Base-by-base conservation (phyloP, 2,329 filamentous ascomycete species). In the Beauveria medogensis region DNA sequence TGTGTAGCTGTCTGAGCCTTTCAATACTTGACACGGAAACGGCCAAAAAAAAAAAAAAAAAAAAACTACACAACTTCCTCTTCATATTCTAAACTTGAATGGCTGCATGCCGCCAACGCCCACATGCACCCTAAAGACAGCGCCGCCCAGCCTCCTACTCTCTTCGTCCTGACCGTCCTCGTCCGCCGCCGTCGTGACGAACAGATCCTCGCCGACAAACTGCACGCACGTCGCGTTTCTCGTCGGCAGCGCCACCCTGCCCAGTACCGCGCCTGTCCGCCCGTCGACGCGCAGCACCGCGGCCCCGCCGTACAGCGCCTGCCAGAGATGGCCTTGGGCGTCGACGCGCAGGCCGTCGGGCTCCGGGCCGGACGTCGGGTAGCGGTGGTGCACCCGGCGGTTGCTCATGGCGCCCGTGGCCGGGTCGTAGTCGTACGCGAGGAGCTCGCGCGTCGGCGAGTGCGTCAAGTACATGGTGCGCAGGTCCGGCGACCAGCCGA, bases 271-370 rank as follows among this genome's bases (percentile, higher is more conserved):
- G 3, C 91, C 91, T 55, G 81, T 73, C 5, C 86, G 83, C 10
- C 55, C 55, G 53, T 82, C 84, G 69, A 96, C 87, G 71, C 89
- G 85, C 65, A 96, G 76, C 26, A 96, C 90, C 63, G 85, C 83
- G 62, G 83, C 79, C 64, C 88, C 89, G 59, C 91, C 91, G 70
- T 91, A 94, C n/a, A 94, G 80, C 8, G 91, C 90, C 63, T 89
- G 87, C 92, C 93, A 97, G 68, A 96, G 80, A 75, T 89, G 88
- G n/a, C 91, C 92, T 59, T 95, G 85, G 48, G 81, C 82, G 70
- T 97, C 92, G 68, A 95, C 83, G 64, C 88, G 87, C 74, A 93
- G 92, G 2, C 92, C 92, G 73, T 97, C 92, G 1, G 91, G 91
- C 64, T 85, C 83, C 53, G 81, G 72, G 1, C 82, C 82, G 22